Evolutionary conservation across 306 rosid species (phyloP).

Genomic region (Morella rubra): DNA sequence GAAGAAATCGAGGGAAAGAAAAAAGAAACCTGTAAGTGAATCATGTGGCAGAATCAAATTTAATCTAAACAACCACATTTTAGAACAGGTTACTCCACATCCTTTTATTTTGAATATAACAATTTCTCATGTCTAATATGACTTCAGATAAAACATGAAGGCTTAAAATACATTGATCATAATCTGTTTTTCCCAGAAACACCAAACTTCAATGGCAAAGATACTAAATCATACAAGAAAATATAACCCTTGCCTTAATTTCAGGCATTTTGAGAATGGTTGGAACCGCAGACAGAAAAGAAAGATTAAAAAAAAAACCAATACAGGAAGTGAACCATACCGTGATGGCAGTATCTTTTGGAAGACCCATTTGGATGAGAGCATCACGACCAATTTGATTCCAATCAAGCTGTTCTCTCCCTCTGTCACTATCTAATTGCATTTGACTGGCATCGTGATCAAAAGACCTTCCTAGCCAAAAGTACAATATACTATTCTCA

Average conservation of each 20-base stretch:
- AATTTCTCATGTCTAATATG: background rate
- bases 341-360: slow-evolving; percentile 60
- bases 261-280: background rate
- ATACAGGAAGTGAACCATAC: slow-evolving; percentile 35
- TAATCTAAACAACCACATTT: too few relatives aligned
- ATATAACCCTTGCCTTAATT: too few relatives aligned
- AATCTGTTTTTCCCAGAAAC: background rate
- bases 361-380: slow-evolving; percentile 56
- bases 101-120: background rate
- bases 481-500: slow-evolving; percentile 51
- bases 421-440: slow-evolving; percentile 51
- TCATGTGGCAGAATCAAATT: too few relatives aligned
- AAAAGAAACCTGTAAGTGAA: too few relatives aligned
- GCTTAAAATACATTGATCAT: background rate
- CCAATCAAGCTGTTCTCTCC: slow-evolving; percentile 59
- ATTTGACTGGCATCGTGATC: slow-evolving; percentile 40
- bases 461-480: slow-evolving; percentile 85
- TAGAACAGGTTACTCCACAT: background rate
- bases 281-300: background rate
- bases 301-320: background rate
- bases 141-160: background rate
- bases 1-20: too few relatives aligned
- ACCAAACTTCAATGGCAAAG: background rate
- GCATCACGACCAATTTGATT: slow-evolving; percentile 54
- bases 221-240: background rate